Evolutionary conservation across 1,284 basidiomycete genomes (phyloP), one percentile per base, ranked within the genome.

Genomic region (Volvariella surrecta): DNA sequence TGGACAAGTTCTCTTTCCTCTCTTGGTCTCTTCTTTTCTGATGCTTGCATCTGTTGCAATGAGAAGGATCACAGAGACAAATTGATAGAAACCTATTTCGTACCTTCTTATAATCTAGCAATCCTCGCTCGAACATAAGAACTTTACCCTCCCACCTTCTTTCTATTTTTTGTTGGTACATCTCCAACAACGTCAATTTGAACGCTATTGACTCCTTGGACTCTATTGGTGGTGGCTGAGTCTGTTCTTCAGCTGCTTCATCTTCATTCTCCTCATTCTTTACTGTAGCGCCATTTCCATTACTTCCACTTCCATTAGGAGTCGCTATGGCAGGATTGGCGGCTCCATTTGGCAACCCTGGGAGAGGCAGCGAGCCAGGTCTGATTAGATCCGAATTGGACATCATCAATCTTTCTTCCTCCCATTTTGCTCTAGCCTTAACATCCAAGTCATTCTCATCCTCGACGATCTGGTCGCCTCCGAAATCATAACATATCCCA

Each of bases 1-100:
- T 89, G 81, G 16, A 94, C 62, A 43, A 98, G 79, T 50, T 99
- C 95, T 52, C 87, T 81, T 57, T 98, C 94, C 49, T 98, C 95
- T 54, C 89, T 89, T 11, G 79, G 77, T 16, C 90, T 73, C 58
- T 94, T 95, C 64, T 93, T 87, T 52, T 99, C 96, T 1, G 77
- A 76, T 7, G 89, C 87, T 70, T 89, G 82, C 67, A 92, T 89
- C 89, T 96, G 60, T 6, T 40, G 11, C 6, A 8, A 35, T 31
- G 34, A 6, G n/a, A 35, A 35, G 34, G 34, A 18, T 20, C 32
- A 35, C 45, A 34, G 30, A 40, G 43, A 16, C 9, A 32, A 44
- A 22, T 17, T n/a, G n/a, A 28, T 28, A 28, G 24, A 6, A 28
- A 11, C 24, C 24, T 37, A 10, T 11, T 32, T 18, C 20, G 22